phyloP scores from a whole-genome alignment of 345 rosid species.

The Arabis alpina region DNA sequence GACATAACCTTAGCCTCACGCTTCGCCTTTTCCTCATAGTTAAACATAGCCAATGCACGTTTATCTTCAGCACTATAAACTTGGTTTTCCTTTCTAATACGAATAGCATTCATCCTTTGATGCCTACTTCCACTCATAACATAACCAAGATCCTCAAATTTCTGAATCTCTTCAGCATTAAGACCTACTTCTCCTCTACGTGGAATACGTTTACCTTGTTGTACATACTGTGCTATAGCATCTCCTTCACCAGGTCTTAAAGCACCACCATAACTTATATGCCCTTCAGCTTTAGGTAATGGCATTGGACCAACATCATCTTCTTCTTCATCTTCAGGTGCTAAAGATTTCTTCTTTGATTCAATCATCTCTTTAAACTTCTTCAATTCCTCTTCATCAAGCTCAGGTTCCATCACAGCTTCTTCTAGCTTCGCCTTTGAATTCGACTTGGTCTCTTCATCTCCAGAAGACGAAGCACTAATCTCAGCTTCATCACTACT shows the following conservation, averaged over 20 bases:
- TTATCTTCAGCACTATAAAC: constrained; percentile 99
- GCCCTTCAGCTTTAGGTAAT: constrained; percentile 91
- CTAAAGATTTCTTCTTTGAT: constrained; percentile 77
- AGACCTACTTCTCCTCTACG: constrained; percentile 99
- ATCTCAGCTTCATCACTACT: constrained; percentile 47
- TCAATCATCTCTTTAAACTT: constrained; percentile 77
- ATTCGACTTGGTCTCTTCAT: constrained; percentile 49
- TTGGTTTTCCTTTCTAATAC: constrained; percentile 99
- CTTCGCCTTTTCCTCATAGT: constrained; percentile 96
- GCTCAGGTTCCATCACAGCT: constrained; percentile 48
- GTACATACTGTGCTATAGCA: constrained; percentile 97
- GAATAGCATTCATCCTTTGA: constrained; percentile 97
- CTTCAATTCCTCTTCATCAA: constrained; percentile 66
- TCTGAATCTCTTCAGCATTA: constrained; percentile 92
- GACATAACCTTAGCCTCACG: constrained; percentile 99
- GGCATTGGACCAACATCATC: constrained; percentile 90
- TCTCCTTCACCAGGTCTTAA: constrained; percentile 99
- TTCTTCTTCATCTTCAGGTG: constrained; percentile 66
- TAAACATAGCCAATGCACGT: constrained; percentile 96
- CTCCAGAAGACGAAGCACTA: constrained; percentile 45
- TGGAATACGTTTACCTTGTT: constrained; percentile 98
- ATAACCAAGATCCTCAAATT: constrained; percentile 89
- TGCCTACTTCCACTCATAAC: constrained; percentile 99
- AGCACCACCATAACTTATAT: constrained; percentile 97
- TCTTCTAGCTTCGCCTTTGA: constrained; percentile 56